These are phyloP conservation scores for Tephrocybe sp. DNA, from an alignment of 768 basidiomycete genomes.

Conservation along the genomic window DNA sequence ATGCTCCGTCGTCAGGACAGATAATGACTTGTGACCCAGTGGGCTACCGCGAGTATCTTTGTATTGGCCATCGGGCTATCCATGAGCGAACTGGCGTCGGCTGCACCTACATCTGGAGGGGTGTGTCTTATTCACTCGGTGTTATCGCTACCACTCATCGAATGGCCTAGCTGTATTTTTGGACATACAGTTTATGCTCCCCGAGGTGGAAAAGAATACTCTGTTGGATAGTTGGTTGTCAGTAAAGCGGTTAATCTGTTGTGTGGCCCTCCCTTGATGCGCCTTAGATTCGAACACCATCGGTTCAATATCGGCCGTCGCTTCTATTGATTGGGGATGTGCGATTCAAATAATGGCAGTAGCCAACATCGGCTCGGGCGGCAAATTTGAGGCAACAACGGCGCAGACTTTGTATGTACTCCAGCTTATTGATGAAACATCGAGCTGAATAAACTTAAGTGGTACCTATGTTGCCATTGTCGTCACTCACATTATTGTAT, in stretches of 20 bases:
- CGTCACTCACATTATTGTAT: slow-evolving; percentile 60
- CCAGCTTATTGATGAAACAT: neutral
- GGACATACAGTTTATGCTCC: slow-evolving; percentile 61
- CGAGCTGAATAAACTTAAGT: slow-evolving; percentile 29
- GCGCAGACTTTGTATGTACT: slow-evolving; percentile 31
- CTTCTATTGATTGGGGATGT: slow-evolving; percentile 64
- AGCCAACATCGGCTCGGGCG: slow-evolving; percentile 37
- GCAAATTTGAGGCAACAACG: slow-evolving; percentile 28
- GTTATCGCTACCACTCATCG: neutral
- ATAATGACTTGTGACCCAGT: slow-evolving; percentile 36
- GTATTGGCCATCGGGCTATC: slow-evolving; percentile 63
- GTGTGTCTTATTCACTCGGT: slow-evolving; percentile 27
- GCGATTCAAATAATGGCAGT: slow-evolving; percentile 59
- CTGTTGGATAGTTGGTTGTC: slow-evolving; percentile 71
- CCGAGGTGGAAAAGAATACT: slow-evolving; percentile 61
- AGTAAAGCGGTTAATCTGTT: no score
- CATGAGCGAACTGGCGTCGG: slow-evolving; percentile 70
- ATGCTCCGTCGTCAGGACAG: neutral
- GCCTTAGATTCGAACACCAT: slow-evolving; percentile 44
- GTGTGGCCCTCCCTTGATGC: no score
- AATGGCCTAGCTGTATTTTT: slow-evolving; percentile 56
- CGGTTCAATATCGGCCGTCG: slow-evolving; percentile 43
- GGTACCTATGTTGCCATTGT: slow-evolving; percentile 69
- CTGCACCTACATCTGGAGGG: slow-evolving; percentile 73
- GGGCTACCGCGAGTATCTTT: slow-evolving; percentile 64